Base-by-base conservation (phyloP, 2,329 filamentous ascomycete genomes). In the Arthrocladium fulminans region DNA sequence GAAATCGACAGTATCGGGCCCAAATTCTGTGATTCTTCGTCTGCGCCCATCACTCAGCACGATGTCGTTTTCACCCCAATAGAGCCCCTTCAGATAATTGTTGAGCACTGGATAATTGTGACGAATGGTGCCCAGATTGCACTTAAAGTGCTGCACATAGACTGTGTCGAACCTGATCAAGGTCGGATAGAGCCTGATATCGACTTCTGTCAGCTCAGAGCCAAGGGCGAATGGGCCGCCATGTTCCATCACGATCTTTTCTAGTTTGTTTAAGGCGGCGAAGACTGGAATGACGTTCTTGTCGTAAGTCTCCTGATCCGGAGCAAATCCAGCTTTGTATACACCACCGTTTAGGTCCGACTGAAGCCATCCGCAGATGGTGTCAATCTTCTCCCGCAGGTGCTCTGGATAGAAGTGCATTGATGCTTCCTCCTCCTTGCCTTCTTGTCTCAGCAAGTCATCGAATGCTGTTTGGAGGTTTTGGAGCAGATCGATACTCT, bases 131-230 rank as follows among this genome's bases (percentile, higher is more conserved):
- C 78, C 76, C 24, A 83, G 61, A 60, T 83, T 82, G 57, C 76
- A 79, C 65, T 82, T 83, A 67, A 83, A 83, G 62, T 82, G 79
- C 66, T 82, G 77, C 10, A 79, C 76, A 58, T 83, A 83, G 2
- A 79, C 73, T 2, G 70, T 64, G 53, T 83, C 79, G 56, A 83
- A 75, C 2, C 79, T 68, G n/a, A 82, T 67, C 12, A 80, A 54
- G 0, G 78, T 81, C 2, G 73, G 69, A 55, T 77, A 83, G 0
- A 74, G 68, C 9, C 75, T 65, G 17, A 83, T 57, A 57, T 83
- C 80, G 9, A 81, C 62, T 60, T 83, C 79, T 0, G 79, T 82
- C 51, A 83, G 57, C 12, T 68, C 57, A 1, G 62, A 57, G 1
- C 79, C 79, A 0, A 83, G 66, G 2, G 82, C 63, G 53, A 73